These are phyloP conservation scores for Candida fluviatilis DNA, from an alignment of 805 yeast genomes.

Conservation along the genomic window DNA sequence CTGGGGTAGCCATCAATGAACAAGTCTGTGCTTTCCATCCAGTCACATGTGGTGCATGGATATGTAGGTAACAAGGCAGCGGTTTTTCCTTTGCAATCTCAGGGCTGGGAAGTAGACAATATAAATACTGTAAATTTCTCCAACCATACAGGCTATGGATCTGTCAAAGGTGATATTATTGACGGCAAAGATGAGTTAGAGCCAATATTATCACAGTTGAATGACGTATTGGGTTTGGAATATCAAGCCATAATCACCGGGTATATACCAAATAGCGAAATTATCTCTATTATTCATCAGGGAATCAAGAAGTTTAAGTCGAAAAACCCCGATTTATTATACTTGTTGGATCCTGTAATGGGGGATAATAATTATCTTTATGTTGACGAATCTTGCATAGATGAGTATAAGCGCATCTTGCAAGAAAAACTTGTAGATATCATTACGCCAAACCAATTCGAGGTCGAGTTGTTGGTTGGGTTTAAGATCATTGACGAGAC, in stretches of 20 bases:
- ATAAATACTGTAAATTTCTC: conserved; percentile 86
- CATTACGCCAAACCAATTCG: conserved; percentile 90
- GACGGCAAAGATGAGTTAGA: conserved; percentile 38
- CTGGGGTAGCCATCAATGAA: neutral
- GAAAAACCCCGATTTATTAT: conserved; percentile 31
- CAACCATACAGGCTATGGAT: conserved; percentile 87
- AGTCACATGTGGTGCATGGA: conserved; percentile 94
- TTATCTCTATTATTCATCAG: conserved; percentile 35
- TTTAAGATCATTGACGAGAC: conserved; percentile 37
- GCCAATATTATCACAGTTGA: conserved; percentile 54
- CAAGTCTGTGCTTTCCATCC: conserved; percentile 38
- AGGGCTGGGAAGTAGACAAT: conserved; percentile 91
- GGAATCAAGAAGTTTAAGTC: conserved; percentile 34
- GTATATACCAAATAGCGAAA: conserved; percentile 56
- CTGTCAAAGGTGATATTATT: conserved; percentile 55
- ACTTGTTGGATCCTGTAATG: conserved; percentile 76
- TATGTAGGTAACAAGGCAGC: conserved; percentile 92
- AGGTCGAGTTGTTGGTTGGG: conserved; percentile 67
- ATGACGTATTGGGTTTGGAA: conserved; percentile 30
- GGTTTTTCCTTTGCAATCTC: conserved; percentile 79
- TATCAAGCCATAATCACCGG: conserved; percentile 65
- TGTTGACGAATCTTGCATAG: conserved; percentile 48
- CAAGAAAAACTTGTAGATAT: conserved; percentile 61
- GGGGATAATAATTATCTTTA: conserved; percentile 74
- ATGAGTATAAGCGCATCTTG: conserved; percentile 36